Base-by-base conservation (phyloP, 2,329 filamentous ascomycete species). In the Botrytis squamosa region DNA sequence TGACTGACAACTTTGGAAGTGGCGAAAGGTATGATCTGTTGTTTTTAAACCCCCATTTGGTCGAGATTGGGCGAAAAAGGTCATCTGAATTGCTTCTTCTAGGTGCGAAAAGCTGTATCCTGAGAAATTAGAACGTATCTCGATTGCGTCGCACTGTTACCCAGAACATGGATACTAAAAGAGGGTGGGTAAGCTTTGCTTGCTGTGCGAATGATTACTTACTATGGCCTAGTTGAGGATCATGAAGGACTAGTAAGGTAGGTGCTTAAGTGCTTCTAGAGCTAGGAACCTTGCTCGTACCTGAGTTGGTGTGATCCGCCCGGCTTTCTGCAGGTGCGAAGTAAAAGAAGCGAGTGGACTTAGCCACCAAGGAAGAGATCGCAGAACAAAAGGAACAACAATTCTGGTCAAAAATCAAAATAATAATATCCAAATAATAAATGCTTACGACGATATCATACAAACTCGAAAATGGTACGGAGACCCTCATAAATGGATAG, bases 281-380 rank as follows among this genome's bases (percentile, higher is more conserved):
- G 63, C n/a, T 57, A 33, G 38, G 42, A 77, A 76, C 75, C 76
- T 72, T 74, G 76, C 67, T 66, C 73, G 76, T 77, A 77, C 76
- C 76, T 77, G 76, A 77, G 67, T 75, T 72, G 73, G 75, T 75
- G 73, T 70, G 57, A 76, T 73, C 71, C 60, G 55, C 68, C 42
- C 75, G 71, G 70, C 65, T 63, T 71, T 63, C 75, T 77, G 72
- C 73, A 77, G 75, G 44, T 55, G 66, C 22, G 63, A 72, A 44
- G 29, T 40, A 20, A 63, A 44, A 68, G 33, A 65, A 71, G 44
- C 60, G 60, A 65, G 62, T 42, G 64, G n/a, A 64, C 42, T 55
- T 63, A 73, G 49, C 65, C 38, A 44, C 55, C 42, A 38, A 69
- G 40, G 63, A 60, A 46, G 67, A 33, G 40, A 62, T 59, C 49